Base-by-base conservation (phyloP, 352 stramenopile genomes). In the Globisporangium barbulae region DNA sequence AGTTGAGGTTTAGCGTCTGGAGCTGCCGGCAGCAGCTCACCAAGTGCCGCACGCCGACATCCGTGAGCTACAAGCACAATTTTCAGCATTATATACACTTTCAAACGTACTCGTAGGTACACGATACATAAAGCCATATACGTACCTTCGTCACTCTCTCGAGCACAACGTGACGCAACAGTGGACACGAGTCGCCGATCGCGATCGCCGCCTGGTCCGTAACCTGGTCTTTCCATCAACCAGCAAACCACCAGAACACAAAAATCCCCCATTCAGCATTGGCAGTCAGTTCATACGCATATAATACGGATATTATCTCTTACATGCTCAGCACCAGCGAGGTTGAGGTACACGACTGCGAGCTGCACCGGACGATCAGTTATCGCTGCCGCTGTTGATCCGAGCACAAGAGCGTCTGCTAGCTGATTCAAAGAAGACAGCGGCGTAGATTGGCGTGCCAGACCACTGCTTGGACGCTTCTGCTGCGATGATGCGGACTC, bases 311-410 rank as follows among this genome's bases (percentile, higher is more conserved):
- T 28, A 8, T 53, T 56, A 21, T 9, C 8, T 54, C 54, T 41
- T 57, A 85, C 76, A 59, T 85, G 66, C 35, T 92, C 83, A 4
- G 80, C 81, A 9, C 77, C 77, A 47, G 71, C 57, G n/a, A 92
- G 73, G 55, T 92, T 89, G 6, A 92, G 61, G 37, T 17, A 58
- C 25, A 53, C 37, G 37, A 68, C 33, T 19, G 37, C 9, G 13
- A 49, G 42, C 4, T 25, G 41, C 53, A 12, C n/a, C 47, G 12
- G 33, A 10, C 5, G 35, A 12, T n/a, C 22, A 59, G 35, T 21
- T 44, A 19, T 4, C 13, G 13, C 33, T 13, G 3, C 21, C 31
- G 25, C n/a, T 21, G 41, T 53, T 9, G 19, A 21, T 42, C 21
- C 30, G 17, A 42, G 3, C 12, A 53, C 59, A 13, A 48, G 17